Conservation (phyloP, 1,139 yeast genomes). For the Kazachstania sp. region DNA sequence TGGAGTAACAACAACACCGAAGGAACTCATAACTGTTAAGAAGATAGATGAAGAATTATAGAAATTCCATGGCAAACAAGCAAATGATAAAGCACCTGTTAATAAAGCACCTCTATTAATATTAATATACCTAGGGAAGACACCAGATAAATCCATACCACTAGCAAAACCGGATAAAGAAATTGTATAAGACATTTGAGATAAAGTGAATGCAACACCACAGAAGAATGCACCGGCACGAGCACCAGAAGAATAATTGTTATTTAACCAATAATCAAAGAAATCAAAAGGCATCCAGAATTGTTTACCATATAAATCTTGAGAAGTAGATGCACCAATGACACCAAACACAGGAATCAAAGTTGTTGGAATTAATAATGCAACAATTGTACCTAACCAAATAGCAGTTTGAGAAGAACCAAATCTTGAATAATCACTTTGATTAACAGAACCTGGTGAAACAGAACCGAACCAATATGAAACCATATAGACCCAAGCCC, state of each 20-base stretch:
- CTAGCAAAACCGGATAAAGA: slow-evolving; percentile 46
- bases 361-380: slow-evolving; percentile 36
- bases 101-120: slow-evolving; percentile 44
- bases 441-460: slow-evolving; percentile 34
- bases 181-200: slow-evolving; percentile 42
- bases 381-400: slow-evolving; percentile 32
- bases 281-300: slow-evolving; percentile 37
- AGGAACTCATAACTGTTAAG: slow-evolving; percentile 38
- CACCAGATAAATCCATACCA: slow-evolving; percentile 45
- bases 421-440: slow-evolving; percentile 36
- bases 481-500: slow-evolving; percentile 38
- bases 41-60: slow-evolving; percentile 40
- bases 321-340: slow-evolving; percentile 35
- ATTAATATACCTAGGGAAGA: slow-evolving; percentile 42
- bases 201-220: slow-evolving; percentile 38
- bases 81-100: slow-evolving; percentile 38
- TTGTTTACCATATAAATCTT: slow-evolving; percentile 31
- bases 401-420: slow-evolving; percentile 32
- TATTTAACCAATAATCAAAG: slow-evolving; percentile 27
- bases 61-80: slow-evolving; percentile 44
- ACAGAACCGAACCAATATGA: slow-evolving; percentile 41
- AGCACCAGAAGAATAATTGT: slow-evolving; percentile 35
- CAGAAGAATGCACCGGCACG: slow-evolving; percentile 43
- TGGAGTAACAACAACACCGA: slow-evolving; percentile 40
- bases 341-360: slow-evolving; percentile 38